Base-by-base conservation (phyloP, 2,329 filamentous ascomycete genomes). In the Trichoderma lentiforme region DNA sequence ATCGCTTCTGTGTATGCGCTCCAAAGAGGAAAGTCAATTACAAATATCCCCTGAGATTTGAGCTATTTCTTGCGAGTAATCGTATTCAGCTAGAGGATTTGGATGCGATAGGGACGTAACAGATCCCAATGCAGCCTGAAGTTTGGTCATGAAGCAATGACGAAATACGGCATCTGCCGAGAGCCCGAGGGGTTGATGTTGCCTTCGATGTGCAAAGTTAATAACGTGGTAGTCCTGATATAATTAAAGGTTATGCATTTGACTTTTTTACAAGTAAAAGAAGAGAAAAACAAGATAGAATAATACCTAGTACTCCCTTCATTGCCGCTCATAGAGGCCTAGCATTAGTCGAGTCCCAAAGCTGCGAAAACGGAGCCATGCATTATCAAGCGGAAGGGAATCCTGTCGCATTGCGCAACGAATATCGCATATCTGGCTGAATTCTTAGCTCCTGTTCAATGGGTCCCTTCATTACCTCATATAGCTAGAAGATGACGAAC, bases 351-450 rank as follows among this genome's bases (percentile, higher is more conserved):
- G 18, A 18, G 18, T 58, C 4, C n/a, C n/a, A 51, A 53, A 39
- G 14, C 21, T 62, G 57, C 67, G 67, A 70, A 47, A 47, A 32
- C 39, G 67, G 57, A 70, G 67, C n/a, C 28, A 14, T 51, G 39
- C 39, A 21, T 53, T 53, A 62, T 62, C 67, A 36, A 56, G 18
- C 3, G 14, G 8, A 15, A 36, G 39, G 26, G 5, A 28, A 36
- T 6, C 28, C n/a, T 39, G 28, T 21, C 43, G 14, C 34, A 30
- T 18, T 53, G 9, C 15, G 28, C 39, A 51, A 18, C 57, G 30
- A 70, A 30, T 26, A 30, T 4, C 28, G 39, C 30, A 21, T 61
- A 28, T 21, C 14, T 6, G 21, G 24, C 12, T 7, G 9, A 24
- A 26, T 21, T 8, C 6, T 14, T 9, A 15, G 3, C 8, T 34